Percentiles rank a stretch among this genome's conserved stretches.
Conservation (phyloP, 306 rosid genomes). For the Lathyrus tuberosus region DNA sequence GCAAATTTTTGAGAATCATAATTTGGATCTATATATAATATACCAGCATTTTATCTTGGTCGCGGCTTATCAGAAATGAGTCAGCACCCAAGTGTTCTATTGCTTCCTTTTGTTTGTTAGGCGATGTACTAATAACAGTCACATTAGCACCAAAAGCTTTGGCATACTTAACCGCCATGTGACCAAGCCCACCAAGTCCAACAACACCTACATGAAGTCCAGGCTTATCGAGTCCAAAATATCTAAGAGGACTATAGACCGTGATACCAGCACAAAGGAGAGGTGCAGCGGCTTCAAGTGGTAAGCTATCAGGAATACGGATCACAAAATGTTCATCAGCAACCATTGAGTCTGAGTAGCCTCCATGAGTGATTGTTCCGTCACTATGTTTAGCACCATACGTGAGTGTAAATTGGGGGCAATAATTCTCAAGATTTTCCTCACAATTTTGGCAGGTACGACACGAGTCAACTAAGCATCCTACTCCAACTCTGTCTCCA, state of each 20-base stretch:
- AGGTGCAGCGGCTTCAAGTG: slow-evolving; percentile 62
- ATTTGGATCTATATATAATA: too few species aligned
- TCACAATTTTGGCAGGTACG: slow-evolving; percentile 47
- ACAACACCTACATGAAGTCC: slow-evolving; percentile 60
- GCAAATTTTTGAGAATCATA: too few species aligned
- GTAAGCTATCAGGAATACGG: slow-evolving; percentile 44
- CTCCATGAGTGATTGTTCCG: slow-evolving; percentile 54
- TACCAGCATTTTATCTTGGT: slow-evolving; percentile 48
- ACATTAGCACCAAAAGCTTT: slow-evolving; percentile 63
- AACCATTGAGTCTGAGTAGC: slow-evolving; percentile 58
- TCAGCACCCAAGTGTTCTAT: slow-evolving; percentile 46
- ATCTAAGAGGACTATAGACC: slow-evolving; percentile 55
- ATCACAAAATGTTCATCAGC: slow-evolving; percentile 47
- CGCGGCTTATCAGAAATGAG: slow-evolving; percentile 51
- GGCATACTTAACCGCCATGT: slow-evolving; percentile 57
- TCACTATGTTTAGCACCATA: slow-evolving; percentile 36
- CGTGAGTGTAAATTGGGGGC: slow-evolving; percentile 39
- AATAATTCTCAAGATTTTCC: slow-evolving; percentile 52
- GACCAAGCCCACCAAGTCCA: slow-evolving; percentile 68
- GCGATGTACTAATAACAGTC: slow-evolving; percentile 60
- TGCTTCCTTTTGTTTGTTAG: slow-evolving; percentile 56
- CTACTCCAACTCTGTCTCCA: slow-evolving; percentile 65
- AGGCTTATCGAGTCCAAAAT: slow-evolving; percentile 50
- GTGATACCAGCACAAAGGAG: slow-evolving; percentile 71
- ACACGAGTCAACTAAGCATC: slow-evolving; percentile 57